A percentile compares a stretch with the other conserved stretches of the same genome.
These are phyloP conservation scores for Triadica sebifera DNA, from an alignment of 345 rosid genomes.

Conservation along the genomic window DNA sequence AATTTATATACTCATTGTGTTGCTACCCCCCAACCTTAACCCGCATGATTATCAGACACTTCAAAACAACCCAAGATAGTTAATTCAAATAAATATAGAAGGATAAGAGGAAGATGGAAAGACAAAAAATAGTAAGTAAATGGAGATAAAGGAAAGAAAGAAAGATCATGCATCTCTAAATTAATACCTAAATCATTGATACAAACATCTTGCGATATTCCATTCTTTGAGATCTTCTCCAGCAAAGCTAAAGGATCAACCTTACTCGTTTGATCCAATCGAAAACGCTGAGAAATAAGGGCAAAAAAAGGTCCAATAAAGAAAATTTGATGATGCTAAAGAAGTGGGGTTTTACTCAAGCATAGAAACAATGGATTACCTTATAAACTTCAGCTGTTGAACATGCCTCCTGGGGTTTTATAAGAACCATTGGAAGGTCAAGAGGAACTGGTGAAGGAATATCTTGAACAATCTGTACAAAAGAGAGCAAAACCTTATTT, in stretches of 20 bases:
- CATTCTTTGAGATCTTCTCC: conserved; percentile 62
- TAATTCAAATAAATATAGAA: not conserved
- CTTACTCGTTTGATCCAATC: conserved; percentile 64
- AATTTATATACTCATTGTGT: not conserved
- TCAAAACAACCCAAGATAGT: not conserved
- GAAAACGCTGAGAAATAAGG: conserved; percentile 50
- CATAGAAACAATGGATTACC: conserved; percentile 37
- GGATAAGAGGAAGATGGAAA: not conserved
- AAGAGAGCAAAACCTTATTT: conserved; percentile 14
- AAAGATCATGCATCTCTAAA: conserved; percentile 13
- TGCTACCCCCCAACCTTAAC: not conserved
- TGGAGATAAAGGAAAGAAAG: not conserved
- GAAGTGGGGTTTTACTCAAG: not conserved
- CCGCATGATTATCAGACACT: conserved; percentile 5
- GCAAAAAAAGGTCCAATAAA: conserved; percentile 13
- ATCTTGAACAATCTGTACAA: conserved; percentile 72
- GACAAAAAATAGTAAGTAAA: not conserved
- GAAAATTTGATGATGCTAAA: conserved; percentile 6
- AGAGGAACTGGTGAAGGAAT: conserved; percentile 67
- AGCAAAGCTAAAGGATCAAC: conserved; percentile 70
- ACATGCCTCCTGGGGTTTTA: conserved; percentile 88
- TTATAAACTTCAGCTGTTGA: conserved; percentile 93
- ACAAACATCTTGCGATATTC: conserved; percentile 82
- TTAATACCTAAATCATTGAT: conserved; percentile 84
- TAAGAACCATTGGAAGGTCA: conserved; percentile 77